phyloP scores from a whole-genome alignment of 768 basidiomycete genomes.

The Termitomyces eurrhizus region DNA sequence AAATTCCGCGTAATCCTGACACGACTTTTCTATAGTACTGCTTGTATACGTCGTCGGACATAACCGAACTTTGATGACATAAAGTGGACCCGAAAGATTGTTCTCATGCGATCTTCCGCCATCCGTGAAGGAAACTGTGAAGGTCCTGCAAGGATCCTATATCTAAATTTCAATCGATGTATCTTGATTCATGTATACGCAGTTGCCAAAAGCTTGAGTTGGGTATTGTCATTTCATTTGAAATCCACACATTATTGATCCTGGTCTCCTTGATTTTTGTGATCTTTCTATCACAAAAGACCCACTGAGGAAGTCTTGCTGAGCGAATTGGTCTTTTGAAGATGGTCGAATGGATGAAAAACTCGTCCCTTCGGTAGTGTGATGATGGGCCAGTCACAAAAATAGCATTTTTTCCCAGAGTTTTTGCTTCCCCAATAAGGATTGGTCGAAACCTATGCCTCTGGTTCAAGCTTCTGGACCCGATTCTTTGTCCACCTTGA shows the following conservation, averaged over 20 bases:
- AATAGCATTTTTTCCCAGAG: too few species aligned
- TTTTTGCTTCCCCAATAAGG: too few species aligned
- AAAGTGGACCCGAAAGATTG: background rate
- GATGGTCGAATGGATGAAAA: too few species aligned
- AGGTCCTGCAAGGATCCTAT: too few species aligned
- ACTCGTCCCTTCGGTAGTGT: too few species aligned
- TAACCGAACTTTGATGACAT: constrained; percentile 13
- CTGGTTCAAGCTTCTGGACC: too few species aligned
- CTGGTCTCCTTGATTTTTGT: background rate
- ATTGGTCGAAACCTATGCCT: too few species aligned
- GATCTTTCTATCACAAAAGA: background rate
- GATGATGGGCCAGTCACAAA: too few species aligned
- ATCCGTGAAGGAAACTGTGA: too few species aligned
- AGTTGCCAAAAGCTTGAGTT: background rate
- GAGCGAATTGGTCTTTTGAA: background rate
- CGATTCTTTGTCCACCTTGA: too few species aligned
- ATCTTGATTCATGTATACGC: background rate
- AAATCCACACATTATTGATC: too few species aligned
- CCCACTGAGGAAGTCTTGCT: background rate
- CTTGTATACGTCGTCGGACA: constrained; percentile 24
- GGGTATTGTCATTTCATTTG: too few species aligned
- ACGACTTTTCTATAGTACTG: constrained; percentile 18
- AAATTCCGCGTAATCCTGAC: background rate
- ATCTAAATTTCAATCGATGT: background rate
- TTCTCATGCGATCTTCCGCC: background rate